phyloP scores from a whole-genome alignment of 2,329 filamentous ascomycete genomes.

The Dissoconium aciculare region DNA sequence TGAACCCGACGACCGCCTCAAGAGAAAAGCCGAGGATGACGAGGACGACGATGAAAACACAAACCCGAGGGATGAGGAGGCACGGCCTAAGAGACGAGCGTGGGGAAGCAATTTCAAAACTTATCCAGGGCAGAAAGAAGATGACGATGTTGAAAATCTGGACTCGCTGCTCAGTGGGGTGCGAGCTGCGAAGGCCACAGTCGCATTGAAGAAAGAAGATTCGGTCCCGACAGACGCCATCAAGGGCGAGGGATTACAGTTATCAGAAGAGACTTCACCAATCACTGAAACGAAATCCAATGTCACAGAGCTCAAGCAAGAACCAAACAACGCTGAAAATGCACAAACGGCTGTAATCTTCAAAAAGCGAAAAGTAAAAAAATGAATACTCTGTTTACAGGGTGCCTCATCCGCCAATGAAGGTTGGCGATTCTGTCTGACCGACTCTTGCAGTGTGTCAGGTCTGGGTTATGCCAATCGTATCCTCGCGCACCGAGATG shows the following conservation, averaged over 20 bases:
- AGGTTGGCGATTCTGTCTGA: too few species aligned
- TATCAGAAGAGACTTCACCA: too few species aligned
- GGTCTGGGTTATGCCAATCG: too few species aligned
- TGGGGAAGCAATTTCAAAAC: slow-evolving; percentile 34
- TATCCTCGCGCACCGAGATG: too few species aligned
- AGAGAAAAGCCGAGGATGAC: slow-evolving; percentile 47
- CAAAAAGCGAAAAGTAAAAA: slow-evolving; percentile 55
- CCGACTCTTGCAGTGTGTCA: too few species aligned
- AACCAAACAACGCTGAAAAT: slow-evolving; percentile 16
- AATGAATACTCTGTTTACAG: too few species aligned
- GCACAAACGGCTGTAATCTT: slow-evolving; percentile 47
- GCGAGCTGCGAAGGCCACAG: slow-evolving; percentile 18
- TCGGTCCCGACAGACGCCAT: slow-evolving; percentile 12
- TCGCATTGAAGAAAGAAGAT: slow-evolving; percentile 18
- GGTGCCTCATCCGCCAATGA: too few species aligned
- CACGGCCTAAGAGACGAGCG: slow-evolving; percentile 20
- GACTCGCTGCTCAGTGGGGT: slow-evolving; percentile 40
- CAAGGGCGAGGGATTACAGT: slow-evolving; percentile 20
- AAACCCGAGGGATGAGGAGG: slow-evolving; percentile 39
- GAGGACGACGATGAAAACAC: slow-evolving; percentile 46
- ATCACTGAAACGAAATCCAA: too few species aligned
- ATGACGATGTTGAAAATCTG: slow-evolving; percentile 38
- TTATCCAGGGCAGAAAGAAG: slow-evolving; percentile 28
- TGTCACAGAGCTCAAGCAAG: slow-evolving; percentile 6
- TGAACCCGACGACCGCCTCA: slow-evolving; percentile 33